Evolutionary conservation across 495 filamentous ascomycete genomes (phyloP).

Genomic region (Daldinia childiae): DNA sequence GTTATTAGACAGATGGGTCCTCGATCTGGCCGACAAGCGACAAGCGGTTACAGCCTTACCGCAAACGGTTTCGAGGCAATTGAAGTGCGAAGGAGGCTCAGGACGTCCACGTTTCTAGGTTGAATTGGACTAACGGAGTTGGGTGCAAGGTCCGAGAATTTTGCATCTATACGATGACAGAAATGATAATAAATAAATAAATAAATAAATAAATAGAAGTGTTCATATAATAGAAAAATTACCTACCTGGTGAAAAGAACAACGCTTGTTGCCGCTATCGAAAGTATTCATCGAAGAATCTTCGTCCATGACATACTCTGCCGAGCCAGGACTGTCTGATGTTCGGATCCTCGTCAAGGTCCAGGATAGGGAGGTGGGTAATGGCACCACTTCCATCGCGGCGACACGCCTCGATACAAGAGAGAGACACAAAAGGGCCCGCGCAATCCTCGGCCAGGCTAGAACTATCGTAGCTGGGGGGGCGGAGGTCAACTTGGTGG

Average conservation of each 20-base stretch:
- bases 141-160: neutral
- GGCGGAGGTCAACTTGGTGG: slow-evolving; percentile 47
- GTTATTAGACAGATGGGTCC: slow-evolving; percentile 29
- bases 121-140: neutral
- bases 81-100: slow-evolving; percentile 17
- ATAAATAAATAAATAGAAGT: too few species aligned
- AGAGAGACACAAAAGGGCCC: slow-evolving; percentile 17
- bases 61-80: slow-evolving; percentile 27
- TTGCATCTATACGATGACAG: neutral
- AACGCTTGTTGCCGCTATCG: slow-evolving; percentile 7
- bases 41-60: slow-evolving; percentile 39
- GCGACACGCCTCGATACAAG: slow-evolving; percentile 28
- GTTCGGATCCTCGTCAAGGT: slow-evolving; percentile 34
- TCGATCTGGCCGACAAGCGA: slow-evolving; percentile 25
- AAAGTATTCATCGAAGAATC: neutral
- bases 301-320: neutral
- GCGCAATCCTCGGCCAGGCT: slow-evolving; percentile 17
- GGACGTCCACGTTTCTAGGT: slow-evolving; percentile 1
- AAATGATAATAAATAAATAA: neutral
- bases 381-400: slow-evolving; percentile 49
- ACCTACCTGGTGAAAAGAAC: neutral
- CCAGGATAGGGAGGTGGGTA: slow-evolving; percentile 47
- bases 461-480: slow-evolving; percentile 38
- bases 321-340: slow-evolving; percentile 35
- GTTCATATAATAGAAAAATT: neutral